Conservation (phyloP, 75 land plant species). For the Cupressus sempervirens region DNA sequence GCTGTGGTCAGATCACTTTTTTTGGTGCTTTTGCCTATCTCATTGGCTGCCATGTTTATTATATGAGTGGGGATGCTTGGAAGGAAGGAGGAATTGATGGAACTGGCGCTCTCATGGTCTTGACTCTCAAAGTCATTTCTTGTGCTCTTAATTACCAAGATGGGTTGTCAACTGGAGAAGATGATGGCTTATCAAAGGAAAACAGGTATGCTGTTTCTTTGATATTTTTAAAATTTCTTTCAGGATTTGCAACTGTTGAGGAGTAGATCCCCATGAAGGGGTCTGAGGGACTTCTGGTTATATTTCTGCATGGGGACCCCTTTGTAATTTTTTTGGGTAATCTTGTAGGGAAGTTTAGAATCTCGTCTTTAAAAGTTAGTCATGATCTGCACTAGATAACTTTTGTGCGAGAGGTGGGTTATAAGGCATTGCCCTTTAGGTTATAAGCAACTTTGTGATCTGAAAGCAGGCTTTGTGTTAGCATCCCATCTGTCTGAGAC, state of each 20-base stretch:
- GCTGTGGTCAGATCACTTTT: constrained; percentile 75
- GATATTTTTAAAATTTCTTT: neutral
- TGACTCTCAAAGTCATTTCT: constrained; percentile 92
- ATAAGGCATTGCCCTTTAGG: neutral
- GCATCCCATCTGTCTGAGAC: neutral
- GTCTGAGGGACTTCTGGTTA: neutral
- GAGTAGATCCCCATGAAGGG: neutral
- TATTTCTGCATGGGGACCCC: neutral
- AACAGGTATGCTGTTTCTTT: neutral
- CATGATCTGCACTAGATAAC: neutral
- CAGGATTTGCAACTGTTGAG: neutral
- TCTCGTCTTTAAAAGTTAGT: neutral
- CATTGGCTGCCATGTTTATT: constrained; percentile 80
- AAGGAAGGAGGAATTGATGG: constrained; percentile 99
- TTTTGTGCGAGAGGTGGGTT: neutral
- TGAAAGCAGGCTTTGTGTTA: neutral
- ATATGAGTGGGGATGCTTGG: constrained; percentile 99
- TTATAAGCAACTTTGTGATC: neutral
- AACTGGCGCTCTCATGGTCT: constrained; percentile 99
- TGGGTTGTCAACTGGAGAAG: constrained; percentile 83
- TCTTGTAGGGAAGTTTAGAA: neutral
- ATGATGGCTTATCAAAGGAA: neutral
- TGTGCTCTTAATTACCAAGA: constrained; percentile 92
- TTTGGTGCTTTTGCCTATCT: constrained; percentile 75
- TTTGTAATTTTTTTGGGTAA: neutral